These are phyloP conservation scores for Rhazya stricta DNA, from an alignment of 257 asterid species.

Conservation along the genomic window DNA sequence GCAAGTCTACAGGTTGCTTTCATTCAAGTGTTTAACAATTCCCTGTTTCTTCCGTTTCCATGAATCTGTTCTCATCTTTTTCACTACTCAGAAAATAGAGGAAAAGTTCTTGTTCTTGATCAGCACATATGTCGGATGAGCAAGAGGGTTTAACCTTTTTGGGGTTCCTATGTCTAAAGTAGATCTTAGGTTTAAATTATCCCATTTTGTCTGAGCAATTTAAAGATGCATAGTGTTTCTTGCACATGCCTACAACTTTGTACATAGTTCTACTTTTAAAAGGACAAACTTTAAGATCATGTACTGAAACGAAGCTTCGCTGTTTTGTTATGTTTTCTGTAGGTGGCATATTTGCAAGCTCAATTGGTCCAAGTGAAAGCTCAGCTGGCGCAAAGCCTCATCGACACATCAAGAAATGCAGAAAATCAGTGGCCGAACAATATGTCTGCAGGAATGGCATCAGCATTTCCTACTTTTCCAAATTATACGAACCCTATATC, in stretches of 20 bases:
- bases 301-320: not conserved
- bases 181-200: not conserved
- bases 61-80: not conserved
- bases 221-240: not conserved
- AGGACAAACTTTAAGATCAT: not conserved
- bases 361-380: constrained; percentile 70
- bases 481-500: constrained; percentile 38
- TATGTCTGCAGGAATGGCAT: constrained; percentile 26
- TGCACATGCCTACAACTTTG: not conserved
- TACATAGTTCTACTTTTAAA: not conserved
- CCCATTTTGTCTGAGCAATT: not conserved
- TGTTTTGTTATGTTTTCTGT: not conserved
- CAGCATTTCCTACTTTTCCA: constrained; percentile 20
- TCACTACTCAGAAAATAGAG: not conserved
- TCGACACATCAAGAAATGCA: constrained; percentile 37
- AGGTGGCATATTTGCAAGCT: constrained; percentile 80
- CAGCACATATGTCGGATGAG: not conserved
- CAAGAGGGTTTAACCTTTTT: not conserved
- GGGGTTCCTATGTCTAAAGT: not conserved
- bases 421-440: constrained; percentile 33
- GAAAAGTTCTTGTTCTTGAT: not conserved
- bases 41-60: not conserved
- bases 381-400: constrained; percentile 52
- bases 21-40: not conserved
- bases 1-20: not conserved